Conservation (phyloP, 2,329 filamentous ascomycete genomes). For the Fusarium floridanum region DNA sequence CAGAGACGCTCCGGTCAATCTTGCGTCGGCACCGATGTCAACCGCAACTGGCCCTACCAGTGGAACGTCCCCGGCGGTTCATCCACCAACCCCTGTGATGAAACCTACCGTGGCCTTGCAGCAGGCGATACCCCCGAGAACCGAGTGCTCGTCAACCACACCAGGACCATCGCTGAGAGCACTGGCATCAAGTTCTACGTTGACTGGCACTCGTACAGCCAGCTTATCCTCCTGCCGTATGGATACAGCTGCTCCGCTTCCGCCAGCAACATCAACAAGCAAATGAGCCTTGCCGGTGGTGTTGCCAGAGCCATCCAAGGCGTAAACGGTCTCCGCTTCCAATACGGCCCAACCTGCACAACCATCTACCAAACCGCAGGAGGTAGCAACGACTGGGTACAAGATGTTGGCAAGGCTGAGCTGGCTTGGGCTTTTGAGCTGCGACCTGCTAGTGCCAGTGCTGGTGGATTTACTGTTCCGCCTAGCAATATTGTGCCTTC, state of each 20-base stretch:
- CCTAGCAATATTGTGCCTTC: conserved; percentile 55
- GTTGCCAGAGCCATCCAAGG: conserved; percentile 64
- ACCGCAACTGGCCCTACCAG: conserved; percentile 71
- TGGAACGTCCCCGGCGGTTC: conserved; percentile 65
- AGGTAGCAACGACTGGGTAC: conserved; percentile 60
- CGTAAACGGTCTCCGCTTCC: conserved; percentile 56
- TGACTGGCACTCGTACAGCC: conserved; percentile 74
- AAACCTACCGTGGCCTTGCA: conserved; percentile 61
- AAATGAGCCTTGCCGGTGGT: conserved; percentile 62
- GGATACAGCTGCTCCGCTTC: conserved; percentile 68
- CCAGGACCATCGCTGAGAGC: conserved; percentile 50
- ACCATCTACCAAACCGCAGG: conserved; percentile 71
- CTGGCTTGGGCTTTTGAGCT: conserved; percentile 58
- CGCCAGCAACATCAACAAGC: conserved; percentile 60
- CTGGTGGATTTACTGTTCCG: conserved; percentile 31
- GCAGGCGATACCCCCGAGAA: conserved; percentile 65
- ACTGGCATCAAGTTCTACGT: conserved; percentile 70
- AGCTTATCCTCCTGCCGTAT: conserved; percentile 69
- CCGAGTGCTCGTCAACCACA: conserved; percentile 56
- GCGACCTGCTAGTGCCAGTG: conserved; percentile 48
- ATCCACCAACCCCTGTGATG: conserved; percentile 63
- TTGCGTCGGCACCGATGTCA: conserved; percentile 68
- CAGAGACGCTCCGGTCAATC: conserved; percentile 54
- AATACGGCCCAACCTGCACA: conserved; percentile 66
- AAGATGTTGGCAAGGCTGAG: conserved; percentile 57